Percentiles rank a stretch among this genome's conserved stretches.
Evolutionary conservation across 139 green algal genomes (phyloP).

Genomic region (Chlamydomonas sphaeroides): DNA sequence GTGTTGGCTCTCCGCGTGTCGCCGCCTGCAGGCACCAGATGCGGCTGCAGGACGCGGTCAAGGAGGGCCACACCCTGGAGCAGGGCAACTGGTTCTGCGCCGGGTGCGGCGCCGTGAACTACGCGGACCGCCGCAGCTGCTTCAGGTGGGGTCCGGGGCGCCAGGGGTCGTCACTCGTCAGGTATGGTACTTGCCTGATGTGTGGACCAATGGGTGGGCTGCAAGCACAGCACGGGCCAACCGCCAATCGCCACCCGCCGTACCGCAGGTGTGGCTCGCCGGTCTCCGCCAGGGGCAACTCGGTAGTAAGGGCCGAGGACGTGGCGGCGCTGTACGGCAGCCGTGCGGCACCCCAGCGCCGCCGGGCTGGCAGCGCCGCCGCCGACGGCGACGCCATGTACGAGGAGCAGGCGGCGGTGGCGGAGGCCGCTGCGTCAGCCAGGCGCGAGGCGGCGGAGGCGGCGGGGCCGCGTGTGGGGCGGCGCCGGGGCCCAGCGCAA

Average conservation of each 20-base stretch:
- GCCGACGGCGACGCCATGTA: slow-evolving; percentile 34
- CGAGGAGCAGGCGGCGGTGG: slow-evolving; percentile 4
- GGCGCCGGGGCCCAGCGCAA: not conserved
- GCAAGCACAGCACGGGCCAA: too few species aligned
- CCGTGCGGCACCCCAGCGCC: not conserved
- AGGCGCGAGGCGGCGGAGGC: not conserved
- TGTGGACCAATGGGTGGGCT: not conserved
- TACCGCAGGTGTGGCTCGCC: not conserved
- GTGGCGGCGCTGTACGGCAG: slow-evolving; percentile 20
- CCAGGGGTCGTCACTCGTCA: too few species aligned
- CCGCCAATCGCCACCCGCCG: too few species aligned
- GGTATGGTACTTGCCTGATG: not conserved
- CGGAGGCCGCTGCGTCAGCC: not conserved
- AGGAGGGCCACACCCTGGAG: not conserved
- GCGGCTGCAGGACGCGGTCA: not conserved
- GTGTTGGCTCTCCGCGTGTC: not conserved
- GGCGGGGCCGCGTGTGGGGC: not conserved
- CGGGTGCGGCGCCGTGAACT: slow-evolving; percentile 25
- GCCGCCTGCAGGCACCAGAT: slow-evolving; percentile 14
- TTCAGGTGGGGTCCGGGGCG: not conserved
- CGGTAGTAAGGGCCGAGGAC: not conserved
- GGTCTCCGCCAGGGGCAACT: not conserved
- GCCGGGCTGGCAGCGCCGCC: not conserved
- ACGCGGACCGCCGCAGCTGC: slow-evolving; percentile 33
- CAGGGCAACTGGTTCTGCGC: slow-evolving; percentile 38